phyloP scores from a whole-genome alignment of 768 basidiomycete species.

The Hygrocybe punicea region DNA sequence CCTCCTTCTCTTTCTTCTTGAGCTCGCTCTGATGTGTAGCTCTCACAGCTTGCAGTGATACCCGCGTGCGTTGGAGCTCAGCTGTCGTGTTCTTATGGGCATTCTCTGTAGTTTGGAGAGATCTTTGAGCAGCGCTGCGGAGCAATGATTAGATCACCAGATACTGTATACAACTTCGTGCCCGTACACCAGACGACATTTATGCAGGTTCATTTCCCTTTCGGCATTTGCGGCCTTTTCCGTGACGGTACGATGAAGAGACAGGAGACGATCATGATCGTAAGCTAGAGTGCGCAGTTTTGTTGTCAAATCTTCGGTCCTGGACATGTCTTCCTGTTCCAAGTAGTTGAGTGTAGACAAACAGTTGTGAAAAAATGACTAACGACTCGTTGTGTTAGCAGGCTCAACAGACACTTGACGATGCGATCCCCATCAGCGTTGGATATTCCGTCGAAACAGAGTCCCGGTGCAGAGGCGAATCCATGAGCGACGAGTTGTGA shows the following conservation, averaged over 20 bases:
- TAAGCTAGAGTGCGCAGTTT: constrained; percentile 76
- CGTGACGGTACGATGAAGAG: constrained; percentile 56
- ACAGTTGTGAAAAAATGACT: constrained; percentile 28
- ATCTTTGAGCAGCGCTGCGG: constrained; percentile 50
- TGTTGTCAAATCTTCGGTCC: constrained; percentile 72
- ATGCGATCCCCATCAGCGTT: constrained; percentile 52
- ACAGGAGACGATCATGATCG: constrained; percentile 71
- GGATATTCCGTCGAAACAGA: constrained; percentile 64
- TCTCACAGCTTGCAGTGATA: constrained; percentile 64
- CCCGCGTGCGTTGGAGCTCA: constrained; percentile 72
- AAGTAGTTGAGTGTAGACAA: not conserved
- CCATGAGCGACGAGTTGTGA: constrained; percentile 82
- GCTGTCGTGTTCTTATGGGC: constrained; percentile 66
- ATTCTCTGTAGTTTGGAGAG: constrained; percentile 56
- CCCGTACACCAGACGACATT: constrained; percentile 66
- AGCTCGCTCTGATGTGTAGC: constrained; percentile 66
- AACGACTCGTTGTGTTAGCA: constrained; percentile 77
- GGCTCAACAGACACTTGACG: constrained; percentile 70
- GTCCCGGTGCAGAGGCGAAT: constrained; percentile 58
- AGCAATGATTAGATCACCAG: constrained; percentile 4
- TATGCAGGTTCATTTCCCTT: constrained; percentile 70
- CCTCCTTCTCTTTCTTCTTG: constrained; percentile 78
- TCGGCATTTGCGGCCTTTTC: constrained; percentile 71
- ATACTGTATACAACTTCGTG: not conserved
- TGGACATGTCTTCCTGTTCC: constrained; percentile 63